A percentile compares a stretch with the other conserved stretches of the same genome.
These are phyloP conservation scores for Coemansia sp. DNA, from an alignment of 192 early-diverging fungal species.

Conservation along the genomic window DNA sequence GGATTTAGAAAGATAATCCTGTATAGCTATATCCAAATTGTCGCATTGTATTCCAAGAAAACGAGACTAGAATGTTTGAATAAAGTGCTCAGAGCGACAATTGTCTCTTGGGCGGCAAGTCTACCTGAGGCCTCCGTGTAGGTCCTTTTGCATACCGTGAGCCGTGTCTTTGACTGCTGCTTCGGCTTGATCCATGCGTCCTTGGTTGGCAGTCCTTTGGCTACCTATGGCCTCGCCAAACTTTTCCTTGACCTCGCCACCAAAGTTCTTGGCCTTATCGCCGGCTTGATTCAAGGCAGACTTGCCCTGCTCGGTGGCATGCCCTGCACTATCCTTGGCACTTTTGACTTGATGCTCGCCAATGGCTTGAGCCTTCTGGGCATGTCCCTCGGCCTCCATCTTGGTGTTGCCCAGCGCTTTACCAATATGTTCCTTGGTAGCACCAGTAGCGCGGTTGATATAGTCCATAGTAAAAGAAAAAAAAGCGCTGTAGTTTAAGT, in stretches of 20 bases:
- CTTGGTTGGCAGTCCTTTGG: constrained; percentile 10
- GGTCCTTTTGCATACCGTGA: not conserved
- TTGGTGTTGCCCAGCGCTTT: constrained; percentile 12
- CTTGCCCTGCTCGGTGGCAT: not conserved
- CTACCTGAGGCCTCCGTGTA: not conserved
- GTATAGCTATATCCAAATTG: not conserved
- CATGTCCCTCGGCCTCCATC: constrained; percentile 6
- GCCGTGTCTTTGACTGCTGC: constrained; percentile 2
- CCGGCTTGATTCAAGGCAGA: not conserved
- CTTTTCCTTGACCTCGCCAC: constrained; percentile 19
- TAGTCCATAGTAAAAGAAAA: constrained; percentile 12
- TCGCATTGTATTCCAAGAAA: not conserved
- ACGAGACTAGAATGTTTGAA: too few species aligned
- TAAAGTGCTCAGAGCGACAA: too few species aligned
- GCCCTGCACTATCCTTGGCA: not conserved
- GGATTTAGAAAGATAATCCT: constrained; percentile 12
- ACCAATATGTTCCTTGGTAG: constrained; percentile 21
- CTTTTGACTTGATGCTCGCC: constrained; percentile 20
- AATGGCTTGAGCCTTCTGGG: constrained; percentile 16
- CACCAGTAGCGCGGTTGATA: constrained; percentile 19
- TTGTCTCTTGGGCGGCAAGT: not conserved
- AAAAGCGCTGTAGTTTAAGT: not conserved
- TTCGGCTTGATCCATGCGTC: constrained; percentile 14
- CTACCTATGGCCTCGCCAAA: constrained; percentile 25
- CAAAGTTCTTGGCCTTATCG: constrained; percentile 6